Conservation (phyloP, 768 basidiomycete species). For the Russula abietina region DNA sequence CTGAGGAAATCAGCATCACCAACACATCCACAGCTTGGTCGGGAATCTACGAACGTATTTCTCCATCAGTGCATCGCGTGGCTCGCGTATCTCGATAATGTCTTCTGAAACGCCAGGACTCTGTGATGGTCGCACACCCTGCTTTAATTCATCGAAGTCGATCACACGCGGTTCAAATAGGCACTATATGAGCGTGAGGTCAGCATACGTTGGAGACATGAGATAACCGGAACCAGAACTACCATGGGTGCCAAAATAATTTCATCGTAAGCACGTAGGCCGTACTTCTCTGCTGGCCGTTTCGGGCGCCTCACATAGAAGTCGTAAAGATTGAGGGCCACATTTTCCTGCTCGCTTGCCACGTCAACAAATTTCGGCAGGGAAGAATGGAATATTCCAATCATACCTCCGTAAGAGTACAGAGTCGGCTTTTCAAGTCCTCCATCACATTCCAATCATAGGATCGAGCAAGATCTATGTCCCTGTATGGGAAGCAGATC, state of each 20-base stretch:
- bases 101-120: slow-evolving; percentile 68
- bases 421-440: slow-evolving; percentile 78
- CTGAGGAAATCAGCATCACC: slow-evolving; percentile 35
- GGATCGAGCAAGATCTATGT: slow-evolving; percentile 64
- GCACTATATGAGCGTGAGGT: slow-evolving; percentile 44
- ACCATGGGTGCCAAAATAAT: slow-evolving; percentile 94
- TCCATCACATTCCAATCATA: slow-evolving; percentile 93
- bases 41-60: slow-evolving; percentile 36
- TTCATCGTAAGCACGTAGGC: slow-evolving; percentile 89
- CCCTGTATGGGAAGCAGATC: slow-evolving; percentile 83
- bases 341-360: slow-evolving; percentile 56
- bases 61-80: slow-evolving; percentile 30
- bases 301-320: slow-evolving; percentile 79
- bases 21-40: neutral
- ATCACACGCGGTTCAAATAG: slow-evolving; percentile 92
- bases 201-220: neutral
- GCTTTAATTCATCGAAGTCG: slow-evolving; percentile 75
- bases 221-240: slow-evolving; percentile 30
- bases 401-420: slow-evolving; percentile 79
- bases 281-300: slow-evolving; percentile 78
- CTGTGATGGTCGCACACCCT: slow-evolving; percentile 43
- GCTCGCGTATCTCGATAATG: slow-evolving; percentile 40
- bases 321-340: slow-evolving; percentile 86
- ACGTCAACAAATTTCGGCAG: neutral
- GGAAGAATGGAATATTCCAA: slow-evolving; percentile 25